A percentile compares a stretch with the other conserved stretches of the same genome.
Conservation (phyloP, 2,329 filamentous ascomycete genomes). For the Xylaria sp. region DNA sequence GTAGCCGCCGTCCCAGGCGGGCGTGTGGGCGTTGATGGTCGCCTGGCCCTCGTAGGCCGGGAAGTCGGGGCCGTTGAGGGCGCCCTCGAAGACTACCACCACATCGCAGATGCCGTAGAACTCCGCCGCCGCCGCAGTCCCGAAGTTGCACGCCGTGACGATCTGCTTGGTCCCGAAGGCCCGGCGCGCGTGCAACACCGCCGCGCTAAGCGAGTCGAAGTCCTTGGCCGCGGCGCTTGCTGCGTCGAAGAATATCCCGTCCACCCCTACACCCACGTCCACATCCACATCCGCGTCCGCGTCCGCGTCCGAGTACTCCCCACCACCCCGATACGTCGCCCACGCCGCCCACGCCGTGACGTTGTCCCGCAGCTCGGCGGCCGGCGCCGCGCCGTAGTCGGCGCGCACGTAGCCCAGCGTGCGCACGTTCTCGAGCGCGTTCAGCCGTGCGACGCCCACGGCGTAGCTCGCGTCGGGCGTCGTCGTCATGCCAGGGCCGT, state of each 20-base stretch:
- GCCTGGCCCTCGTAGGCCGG: slow-evolving; percentile 5
- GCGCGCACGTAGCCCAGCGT: slow-evolving; percentile 50
- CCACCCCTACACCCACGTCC: slow-evolving; percentile 40
- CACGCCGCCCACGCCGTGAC: slow-evolving; percentile 47
- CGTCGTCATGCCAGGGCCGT: slow-evolving; percentile 41
- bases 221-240: slow-evolving; percentile 29
- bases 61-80: neutral
- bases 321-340: slow-evolving; percentile 33
- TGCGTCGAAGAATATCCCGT: slow-evolving; percentile 50
- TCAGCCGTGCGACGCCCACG: slow-evolving; percentile 43
- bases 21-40: slow-evolving; percentile 20
- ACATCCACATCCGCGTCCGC: too few relatives aligned
- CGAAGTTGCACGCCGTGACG: slow-evolving; percentile 20
- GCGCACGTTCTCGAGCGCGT: slow-evolving; percentile 45
- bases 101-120: slow-evolving; percentile 24
- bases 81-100: slow-evolving; percentile 18
- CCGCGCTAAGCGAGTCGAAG: slow-evolving; percentile 29
- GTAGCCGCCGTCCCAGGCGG: neutral
- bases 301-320: too few relatives aligned
- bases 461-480: slow-evolving; percentile 45
- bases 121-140: neutral
- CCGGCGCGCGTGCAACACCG: slow-evolving; percentile 7
- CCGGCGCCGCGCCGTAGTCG: slow-evolving; percentile 39
- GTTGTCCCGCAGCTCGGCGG: slow-evolving; percentile 43
- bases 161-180: slow-evolving; percentile 20